phyloP scores from a whole-genome alignment of 2,329 filamentous ascomycete genomes.

The Knoxdaviesia capensis region DNA sequence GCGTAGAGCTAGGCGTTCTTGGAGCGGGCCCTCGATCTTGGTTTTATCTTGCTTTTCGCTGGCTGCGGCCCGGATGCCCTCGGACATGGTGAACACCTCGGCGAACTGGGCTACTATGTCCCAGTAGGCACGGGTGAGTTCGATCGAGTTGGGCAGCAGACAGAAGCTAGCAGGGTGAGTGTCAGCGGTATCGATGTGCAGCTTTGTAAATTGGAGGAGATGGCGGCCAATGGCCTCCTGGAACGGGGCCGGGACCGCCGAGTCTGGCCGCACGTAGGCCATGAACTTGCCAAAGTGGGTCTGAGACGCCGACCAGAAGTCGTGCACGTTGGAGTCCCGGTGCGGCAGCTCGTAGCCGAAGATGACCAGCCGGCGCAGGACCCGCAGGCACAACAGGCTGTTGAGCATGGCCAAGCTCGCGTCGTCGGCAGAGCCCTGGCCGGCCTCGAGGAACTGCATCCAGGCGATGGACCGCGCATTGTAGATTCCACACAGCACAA shows the following conservation, averaged over 20 bases:
- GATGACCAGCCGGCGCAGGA: slow-evolving; percentile 58
- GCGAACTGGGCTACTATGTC: slow-evolving; percentile 57
- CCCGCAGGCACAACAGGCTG: slow-evolving; percentile 61
- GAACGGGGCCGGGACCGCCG: slow-evolving; percentile 29
- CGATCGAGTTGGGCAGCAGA: slow-evolving; percentile 58
- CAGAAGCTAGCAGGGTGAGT: slow-evolving; percentile 67
- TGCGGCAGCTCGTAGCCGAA: slow-evolving; percentile 72
- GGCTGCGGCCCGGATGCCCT: slow-evolving; percentile 25
- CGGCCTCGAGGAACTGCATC: slow-evolving; percentile 38
- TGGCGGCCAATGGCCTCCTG: slow-evolving; percentile 61
- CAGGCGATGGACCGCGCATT: slow-evolving; percentile 50
- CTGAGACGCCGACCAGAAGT: slow-evolving; percentile 66
- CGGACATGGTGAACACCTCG: slow-evolving; percentile 46
- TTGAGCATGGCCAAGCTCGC: slow-evolving; percentile 49
- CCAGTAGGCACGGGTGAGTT: slow-evolving; percentile 73
- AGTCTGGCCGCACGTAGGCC: slow-evolving; percentile 35
- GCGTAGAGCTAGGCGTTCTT: slow-evolving; percentile 66
- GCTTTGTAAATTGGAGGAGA: slow-evolving; percentile 72
- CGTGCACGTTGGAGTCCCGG: slow-evolving; percentile 51
- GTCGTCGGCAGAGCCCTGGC: slow-evolving; percentile 34
- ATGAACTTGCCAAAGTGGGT: slow-evolving; percentile 63
- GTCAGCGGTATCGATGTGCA: slow-evolving; percentile 73
- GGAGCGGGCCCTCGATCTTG: slow-evolving; percentile 38
- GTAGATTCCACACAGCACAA: slow-evolving; percentile 61
- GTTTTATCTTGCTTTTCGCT: slow-evolving; percentile 18